phyloP scores from a whole-genome alignment of 768 basidiomycete genomes.

The Trametopsis cervina region DNA sequence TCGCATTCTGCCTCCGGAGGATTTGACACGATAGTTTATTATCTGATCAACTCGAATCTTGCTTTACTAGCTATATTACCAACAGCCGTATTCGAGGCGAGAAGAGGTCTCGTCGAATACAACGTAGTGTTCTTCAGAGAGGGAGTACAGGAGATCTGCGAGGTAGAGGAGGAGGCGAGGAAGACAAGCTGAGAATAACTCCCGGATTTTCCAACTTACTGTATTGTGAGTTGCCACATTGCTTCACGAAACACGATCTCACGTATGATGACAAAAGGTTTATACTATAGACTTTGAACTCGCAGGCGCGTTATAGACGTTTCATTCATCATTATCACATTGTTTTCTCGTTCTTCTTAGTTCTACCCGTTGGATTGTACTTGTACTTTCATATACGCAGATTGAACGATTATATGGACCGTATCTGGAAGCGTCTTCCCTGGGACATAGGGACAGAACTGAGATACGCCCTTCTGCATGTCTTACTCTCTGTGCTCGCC shows the following conservation, averaged over 20 bases:
- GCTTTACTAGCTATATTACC: slow-evolving; percentile 69
- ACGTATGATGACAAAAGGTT: too few relatives aligned
- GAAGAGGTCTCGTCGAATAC: slow-evolving; percentile 75
- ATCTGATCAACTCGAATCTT: slow-evolving; percentile 67
- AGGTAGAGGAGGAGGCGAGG: slow-evolving; percentile 55
- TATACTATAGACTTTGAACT: too few relatives aligned
- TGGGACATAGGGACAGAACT: too few relatives aligned
- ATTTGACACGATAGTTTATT: slow-evolving; percentile 78
- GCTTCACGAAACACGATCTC: neutral
- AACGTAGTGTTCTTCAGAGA: slow-evolving; percentile 83
- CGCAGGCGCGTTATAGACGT: too few relatives aligned
- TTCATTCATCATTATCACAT: too few relatives aligned
- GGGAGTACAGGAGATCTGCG: slow-evolving; percentile 77
- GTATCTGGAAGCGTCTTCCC: too few relatives aligned
- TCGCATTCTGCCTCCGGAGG: slow-evolving; percentile 41
- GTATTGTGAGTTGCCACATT: neutral
- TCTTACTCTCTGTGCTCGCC: too few relatives aligned
- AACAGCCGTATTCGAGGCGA: slow-evolving; percentile 62
- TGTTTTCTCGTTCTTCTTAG: too few relatives aligned
- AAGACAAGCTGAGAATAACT: slow-evolving; percentile 8
- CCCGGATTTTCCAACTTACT: neutral
- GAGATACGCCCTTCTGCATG: too few relatives aligned
- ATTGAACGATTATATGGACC: too few relatives aligned
- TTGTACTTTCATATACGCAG: too few relatives aligned
- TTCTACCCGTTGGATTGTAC: too few relatives aligned